Evolutionary conservation across 2,329 filamentous ascomycete genomes (phyloP).

Genomic region (Fusarium sarcochroum): DNA sequence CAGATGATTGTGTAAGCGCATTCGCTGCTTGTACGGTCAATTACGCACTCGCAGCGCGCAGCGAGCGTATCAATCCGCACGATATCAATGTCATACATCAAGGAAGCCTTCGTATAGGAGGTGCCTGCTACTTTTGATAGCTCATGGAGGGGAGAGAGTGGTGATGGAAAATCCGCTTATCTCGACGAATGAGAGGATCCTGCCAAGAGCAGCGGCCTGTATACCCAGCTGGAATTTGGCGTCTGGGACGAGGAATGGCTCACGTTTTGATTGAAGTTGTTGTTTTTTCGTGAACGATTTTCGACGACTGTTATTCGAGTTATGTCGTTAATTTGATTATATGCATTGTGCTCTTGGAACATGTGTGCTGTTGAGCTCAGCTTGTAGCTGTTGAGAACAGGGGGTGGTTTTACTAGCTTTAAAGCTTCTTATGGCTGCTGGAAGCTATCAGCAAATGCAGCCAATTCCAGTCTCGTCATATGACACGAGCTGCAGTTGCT

Average conservation of each 20-base stretch:
- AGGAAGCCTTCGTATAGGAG: constrained; percentile 3
- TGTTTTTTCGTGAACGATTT: constrained; percentile 33
- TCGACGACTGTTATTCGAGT: constrained; percentile 36
- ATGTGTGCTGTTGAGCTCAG: background rate
- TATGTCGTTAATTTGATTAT: constrained; percentile 31
- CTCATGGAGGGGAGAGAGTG: constrained; percentile 6
- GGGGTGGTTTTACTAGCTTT: background rate
- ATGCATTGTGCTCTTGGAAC: background rate
- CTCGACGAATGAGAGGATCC: constrained; percentile 45
- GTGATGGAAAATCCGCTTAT: constrained; percentile 36
- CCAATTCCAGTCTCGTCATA: background rate
- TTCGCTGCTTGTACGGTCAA: background rate
- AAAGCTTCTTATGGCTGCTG: background rate
- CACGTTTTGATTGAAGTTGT: constrained; percentile 45
- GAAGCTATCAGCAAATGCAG: background rate
- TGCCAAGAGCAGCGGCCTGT: constrained; percentile 47
- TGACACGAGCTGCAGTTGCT: constrained; percentile 13
- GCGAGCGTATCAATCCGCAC: background rate
- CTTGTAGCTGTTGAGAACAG: background rate
- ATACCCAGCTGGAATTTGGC: constrained; percentile 50
- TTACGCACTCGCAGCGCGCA: constrained; percentile 8
- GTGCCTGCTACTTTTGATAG: constrained; percentile 2
- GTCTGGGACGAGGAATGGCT: constrained; percentile 51
- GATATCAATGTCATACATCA: background rate
- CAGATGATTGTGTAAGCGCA: constrained; percentile 91